Evolutionary conservation across 306 rosid genomes (phyloP), one percentile per base, ranked within the genome.

Genomic region (Canavalia gladiata): DNA sequence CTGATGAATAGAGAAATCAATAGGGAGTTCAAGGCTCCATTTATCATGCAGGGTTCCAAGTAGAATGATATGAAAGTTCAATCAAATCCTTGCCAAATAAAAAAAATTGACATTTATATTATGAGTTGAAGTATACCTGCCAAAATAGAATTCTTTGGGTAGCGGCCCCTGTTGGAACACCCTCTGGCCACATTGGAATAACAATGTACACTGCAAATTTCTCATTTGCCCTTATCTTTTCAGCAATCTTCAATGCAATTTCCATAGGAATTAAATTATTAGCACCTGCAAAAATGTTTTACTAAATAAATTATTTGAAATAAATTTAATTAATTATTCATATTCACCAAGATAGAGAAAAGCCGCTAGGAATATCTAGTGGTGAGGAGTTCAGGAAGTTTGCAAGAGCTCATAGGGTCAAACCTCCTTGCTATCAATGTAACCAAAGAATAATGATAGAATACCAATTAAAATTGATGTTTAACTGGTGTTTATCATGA

Each of bases 111-210:
- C 50, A 10, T 64, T 47, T 18, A 18, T 18, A 18, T 18, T 39
- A 68, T 42, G 74, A 80, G 69, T 28, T 52, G 78, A 57, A 84
- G 54, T 86, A 62, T 81, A 95, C 99, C 99, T 95, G 99, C 99
- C 99, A 95, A 93, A 85, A 95, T 59, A 95, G 90, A 86, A 95
- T 95, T 82, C 98, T 90, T 79, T 95, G 99, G 18, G 99, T 95
- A 60, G 98, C 94, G 56, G 91, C 87, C 60, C 94, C 97, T 13
- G 98, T 87, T 39, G 99, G 99, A 85, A 83, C 92, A 82, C 99
- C 99, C 88, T 95, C 99, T 0, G 99, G 99, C 99, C 99, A 95
- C 99, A 95, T 95, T 56, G 98, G 99, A 81, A 95, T 93, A 77
- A 95, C 87, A 67, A 95, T 90, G 89, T 95, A 95, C 12, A 80